Conservation (phyloP, 257 asterid species). For the Capsicum chinense region DNA sequence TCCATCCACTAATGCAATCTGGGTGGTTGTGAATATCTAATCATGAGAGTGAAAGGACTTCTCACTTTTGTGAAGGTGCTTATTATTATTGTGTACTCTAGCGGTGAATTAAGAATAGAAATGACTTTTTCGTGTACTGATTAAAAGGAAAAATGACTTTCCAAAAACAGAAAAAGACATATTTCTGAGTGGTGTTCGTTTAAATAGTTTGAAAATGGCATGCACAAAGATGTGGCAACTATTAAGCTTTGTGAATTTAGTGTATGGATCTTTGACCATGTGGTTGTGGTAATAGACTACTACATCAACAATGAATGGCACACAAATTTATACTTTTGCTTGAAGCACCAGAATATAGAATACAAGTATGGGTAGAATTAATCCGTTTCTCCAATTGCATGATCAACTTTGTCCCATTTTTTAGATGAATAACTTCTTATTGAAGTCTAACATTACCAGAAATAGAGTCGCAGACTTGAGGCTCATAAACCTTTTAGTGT, state of each 20-base stretch:
- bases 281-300: too few species aligned
- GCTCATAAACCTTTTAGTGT: neutral
- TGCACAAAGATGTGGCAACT: too few species aligned
- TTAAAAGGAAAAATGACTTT: neutral
- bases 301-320: too few species aligned
- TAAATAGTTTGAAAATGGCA: too few species aligned
- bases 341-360: too few species aligned
- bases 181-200: neutral
- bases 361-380: neutral
- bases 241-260: too few species aligned
- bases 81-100: neutral
- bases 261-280: too few species aligned
- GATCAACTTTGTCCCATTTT: neutral
- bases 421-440: neutral
- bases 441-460: neutral
- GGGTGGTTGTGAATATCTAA: neutral
- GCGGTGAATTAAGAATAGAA: neutral
- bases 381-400: neutral
- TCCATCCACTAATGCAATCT: neutral
- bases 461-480: neutral
- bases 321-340: too few species aligned
- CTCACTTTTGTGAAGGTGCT: neutral
- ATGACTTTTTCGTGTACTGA: neutral
- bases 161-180: neutral
- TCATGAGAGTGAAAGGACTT: neutral